phyloP scores from a whole-genome alignment of 2,329 filamentous ascomycete genomes.

The Scedosporium minutisporum region DNA sequence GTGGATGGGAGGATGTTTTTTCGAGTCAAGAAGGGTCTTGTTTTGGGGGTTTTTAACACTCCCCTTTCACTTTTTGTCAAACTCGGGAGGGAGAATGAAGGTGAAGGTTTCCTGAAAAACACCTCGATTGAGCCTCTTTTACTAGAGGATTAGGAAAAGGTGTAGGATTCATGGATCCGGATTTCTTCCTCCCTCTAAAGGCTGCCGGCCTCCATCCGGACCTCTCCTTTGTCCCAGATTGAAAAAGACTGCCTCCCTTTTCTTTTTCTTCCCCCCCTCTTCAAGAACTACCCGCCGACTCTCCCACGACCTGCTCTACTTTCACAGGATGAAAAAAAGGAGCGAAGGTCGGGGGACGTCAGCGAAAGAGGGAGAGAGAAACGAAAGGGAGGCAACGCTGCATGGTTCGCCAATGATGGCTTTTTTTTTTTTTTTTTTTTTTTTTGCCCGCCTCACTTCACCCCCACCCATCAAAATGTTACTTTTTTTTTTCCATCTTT shows the following conservation, averaged over 20 bases:
- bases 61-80: too few relatives aligned
- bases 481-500: too few relatives aligned
- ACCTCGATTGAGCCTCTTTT: too few relatives aligned
- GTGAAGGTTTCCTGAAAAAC: too few relatives aligned
- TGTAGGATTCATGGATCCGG: background rate
- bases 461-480: too few relatives aligned
- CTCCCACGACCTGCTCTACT: background rate
- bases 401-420: too few relatives aligned
- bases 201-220: background rate
- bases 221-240: slow-evolving; percentile 1
- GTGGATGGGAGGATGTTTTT: background rate
- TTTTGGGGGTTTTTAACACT: background rate
- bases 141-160: background rate
- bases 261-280: background rate
- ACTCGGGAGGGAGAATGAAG: too few relatives aligned
- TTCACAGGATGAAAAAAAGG: background rate
- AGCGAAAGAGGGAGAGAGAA: background rate
- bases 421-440: too few relatives aligned
- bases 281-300: background rate
- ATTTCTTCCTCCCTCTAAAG: background rate
- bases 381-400: background rate
- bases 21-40: background rate
- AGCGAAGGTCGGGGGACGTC: too few relatives aligned
- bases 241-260: background rate
- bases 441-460: too few relatives aligned